Evolutionary conservation across 192 early-diverging fungal genomes (phyloP).

Genomic region (Rhizophagus prolifer): DNA sequence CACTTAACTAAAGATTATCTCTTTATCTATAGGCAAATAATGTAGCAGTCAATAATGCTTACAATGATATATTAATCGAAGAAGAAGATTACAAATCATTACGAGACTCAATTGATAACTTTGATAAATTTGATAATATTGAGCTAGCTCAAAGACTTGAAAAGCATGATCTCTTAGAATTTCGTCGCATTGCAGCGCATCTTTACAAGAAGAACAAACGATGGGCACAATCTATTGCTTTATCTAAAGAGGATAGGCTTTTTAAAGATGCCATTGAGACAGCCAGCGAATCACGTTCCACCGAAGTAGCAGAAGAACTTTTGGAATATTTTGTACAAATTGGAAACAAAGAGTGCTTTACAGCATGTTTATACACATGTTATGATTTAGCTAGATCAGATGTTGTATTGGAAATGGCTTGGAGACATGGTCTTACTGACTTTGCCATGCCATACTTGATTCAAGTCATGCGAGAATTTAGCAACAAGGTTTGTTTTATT

Average conservation of each 20-base stretch:
- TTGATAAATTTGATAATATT: slow-evolving; percentile 94
- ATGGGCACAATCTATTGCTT: slow-evolving; percentile 90
- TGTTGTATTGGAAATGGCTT: slow-evolving; percentile 90
- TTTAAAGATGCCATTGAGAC: slow-evolving; percentile 99
- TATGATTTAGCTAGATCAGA: slow-evolving; percentile 94
- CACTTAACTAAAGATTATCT: background rate
- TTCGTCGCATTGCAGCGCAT: slow-evolving; percentile 95
- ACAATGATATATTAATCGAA: slow-evolving; percentile 96
- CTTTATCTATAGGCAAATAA: slow-evolving; percentile 70
- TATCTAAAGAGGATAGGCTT: slow-evolving; percentile 96
- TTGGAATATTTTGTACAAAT: slow-evolving; percentile 94
- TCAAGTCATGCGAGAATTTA: slow-evolving; percentile 85
- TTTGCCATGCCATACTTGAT: slow-evolving; percentile 99
- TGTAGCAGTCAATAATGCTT: slow-evolving; percentile 90
- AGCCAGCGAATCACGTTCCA: slow-evolving; percentile 84
- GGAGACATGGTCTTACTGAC: slow-evolving; percentile 85
- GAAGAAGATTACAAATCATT: slow-evolving; percentile 95
- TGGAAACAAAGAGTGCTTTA: slow-evolving; percentile 91
- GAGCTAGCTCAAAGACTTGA: slow-evolving; percentile 88
- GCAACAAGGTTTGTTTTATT: slow-evolving; percentile 66
- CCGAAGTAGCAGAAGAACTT: slow-evolving; percentile 91
- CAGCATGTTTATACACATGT: slow-evolving; percentile 90
- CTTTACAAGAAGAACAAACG: slow-evolving; percentile 96
- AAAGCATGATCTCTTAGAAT: slow-evolving; percentile 96
- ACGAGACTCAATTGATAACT: slow-evolving; percentile 91